Evolutionary conservation across 1,139 yeast genomes (phyloP), one percentile per base, ranked within the genome.

Genomic region (Wickerhamiella infanticola): DNA sequence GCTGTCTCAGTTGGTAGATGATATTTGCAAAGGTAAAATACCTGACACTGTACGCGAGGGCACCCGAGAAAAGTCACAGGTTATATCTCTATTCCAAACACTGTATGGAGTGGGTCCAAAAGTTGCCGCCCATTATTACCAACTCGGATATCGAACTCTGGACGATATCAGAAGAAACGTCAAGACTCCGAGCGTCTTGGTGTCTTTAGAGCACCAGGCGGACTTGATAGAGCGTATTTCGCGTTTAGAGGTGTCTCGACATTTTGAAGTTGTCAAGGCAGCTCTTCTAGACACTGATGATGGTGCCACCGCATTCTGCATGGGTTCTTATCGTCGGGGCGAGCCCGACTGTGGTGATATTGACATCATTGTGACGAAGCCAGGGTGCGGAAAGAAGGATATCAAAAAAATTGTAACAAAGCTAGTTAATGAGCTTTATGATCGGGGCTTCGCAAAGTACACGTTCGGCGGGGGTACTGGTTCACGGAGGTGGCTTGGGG

Each of bases 281-380:
- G 59, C 62, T 24, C 58, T 68, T 9, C 45, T 51, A 5, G 49
- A 55, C 11, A 53, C 75, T n/a, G 77, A 73, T 47, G 58, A 68
- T 0, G 51, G 54, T 0, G 60, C 68, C 24, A 58, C 62, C 39
- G 59, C 68, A 5, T 63, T 66, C 24, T 61, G 73, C 36, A 72
- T 72, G 68, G 84, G 84, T 1, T 74, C 80, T 27, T 78, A 70
- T 55, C 62, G 74, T 35, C 66, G 83, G 25, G 80, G 77, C 1
- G 58, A 63, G 8, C 48, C 53, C 1, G 58, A 54, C 3, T 73
- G 77, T 51, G 81, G 81, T 4, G 84, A 78, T 55, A 67, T 77
- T 43, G 84, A 78, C 57, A 63, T 76, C 40, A 59, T 77, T 27
- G 52, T 78, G n/a, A 72, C 73, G 37, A 68, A 69, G 29, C 29